A percentile compares a stretch with the other conserved stretches of the same genome.
phyloP scores from a whole-genome alignment of 495 filamentous ascomycete species.

The Hypoxylon fragiforme region DNA sequence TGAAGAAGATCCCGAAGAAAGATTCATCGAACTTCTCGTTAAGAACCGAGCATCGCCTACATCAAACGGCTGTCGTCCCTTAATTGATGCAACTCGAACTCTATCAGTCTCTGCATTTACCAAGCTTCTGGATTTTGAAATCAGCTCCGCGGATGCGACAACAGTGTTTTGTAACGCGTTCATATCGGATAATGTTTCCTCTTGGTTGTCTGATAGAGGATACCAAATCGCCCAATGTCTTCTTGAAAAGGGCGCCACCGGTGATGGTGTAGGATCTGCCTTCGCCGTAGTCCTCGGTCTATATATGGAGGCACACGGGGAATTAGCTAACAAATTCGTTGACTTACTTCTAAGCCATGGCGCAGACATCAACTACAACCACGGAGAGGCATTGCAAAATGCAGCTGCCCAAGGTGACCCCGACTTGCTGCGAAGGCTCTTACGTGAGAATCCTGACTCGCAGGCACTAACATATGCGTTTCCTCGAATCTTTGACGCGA shows the following conservation, averaged over 20 bases:
- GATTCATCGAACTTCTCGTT: slow-evolving; percentile 47
- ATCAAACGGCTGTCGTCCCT: slow-evolving; percentile 47
- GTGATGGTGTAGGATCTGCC: slow-evolving; percentile 43
- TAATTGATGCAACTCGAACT: slow-evolving; percentile 46
- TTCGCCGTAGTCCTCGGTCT: slow-evolving; percentile 42
- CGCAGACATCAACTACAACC: slow-evolving; percentile 45
- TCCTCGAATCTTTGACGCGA: slow-evolving; percentile 45
- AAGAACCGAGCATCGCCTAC: slow-evolving; percentile 46
- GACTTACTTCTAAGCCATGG: slow-evolving; percentile 40
- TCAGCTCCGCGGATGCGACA: slow-evolving; percentile 42
- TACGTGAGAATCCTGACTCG: slow-evolving; percentile 43
- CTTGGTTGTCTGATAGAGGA: slow-evolving; percentile 46
- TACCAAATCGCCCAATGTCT: slow-evolving; percentile 44
- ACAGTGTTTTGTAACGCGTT: slow-evolving; percentile 47
- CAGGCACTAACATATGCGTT: slow-evolving; percentile 47
- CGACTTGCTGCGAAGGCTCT: slow-evolving; percentile 43
- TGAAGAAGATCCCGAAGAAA: slow-evolving; percentile 47
- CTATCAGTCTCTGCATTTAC: slow-evolving; percentile 40
- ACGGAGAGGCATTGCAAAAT: slow-evolving; percentile 46
- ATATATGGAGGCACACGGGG: slow-evolving; percentile 36
- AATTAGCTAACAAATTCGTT: slow-evolving; percentile 41
- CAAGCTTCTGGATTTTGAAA: slow-evolving; percentile 40
- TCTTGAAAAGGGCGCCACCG: slow-evolving; percentile 46
- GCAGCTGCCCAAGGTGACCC: slow-evolving; percentile 45
- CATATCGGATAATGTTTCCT: slow-evolving; percentile 28